Conservation (phyloP, 2,329 filamentous ascomycete species). For the Talaromyces sp. region DNA sequence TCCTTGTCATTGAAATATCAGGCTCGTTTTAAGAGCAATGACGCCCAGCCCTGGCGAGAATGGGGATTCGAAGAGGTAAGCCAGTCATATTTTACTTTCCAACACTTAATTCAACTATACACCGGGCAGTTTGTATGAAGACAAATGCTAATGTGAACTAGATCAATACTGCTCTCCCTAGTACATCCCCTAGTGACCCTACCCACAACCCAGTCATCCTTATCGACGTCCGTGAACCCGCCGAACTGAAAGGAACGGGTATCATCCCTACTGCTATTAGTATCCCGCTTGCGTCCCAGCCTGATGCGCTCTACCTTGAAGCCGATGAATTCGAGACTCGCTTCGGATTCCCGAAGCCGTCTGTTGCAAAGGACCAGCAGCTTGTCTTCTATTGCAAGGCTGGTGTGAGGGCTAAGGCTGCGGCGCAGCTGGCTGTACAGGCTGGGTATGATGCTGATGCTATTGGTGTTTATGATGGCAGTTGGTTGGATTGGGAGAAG, state of each 20-base stretch:
- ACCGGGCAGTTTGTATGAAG: not conserved
- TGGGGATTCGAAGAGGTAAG: conserved; percentile 43
- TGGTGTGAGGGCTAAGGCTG: conserved; percentile 77
- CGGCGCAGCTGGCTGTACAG: conserved; percentile 74
- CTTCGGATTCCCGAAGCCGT: conserved; percentile 75
- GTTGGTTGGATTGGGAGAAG: conserved; percentile 74
- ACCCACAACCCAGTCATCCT: conserved; percentile 38
- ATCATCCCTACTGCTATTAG: conserved; percentile 79
- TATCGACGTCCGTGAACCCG: conserved; percentile 53
- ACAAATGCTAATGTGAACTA: conserved; percentile 12
- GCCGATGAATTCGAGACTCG: conserved; percentile 79
- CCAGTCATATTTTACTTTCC: not conserved
- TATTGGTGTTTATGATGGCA: conserved; percentile 54
- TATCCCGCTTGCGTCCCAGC: conserved; percentile 74
- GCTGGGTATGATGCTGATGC: conserved; percentile 73
- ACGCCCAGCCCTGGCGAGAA: conserved; percentile 21
- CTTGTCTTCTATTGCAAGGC: conserved; percentile 93
- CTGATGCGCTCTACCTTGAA: conserved; percentile 77
- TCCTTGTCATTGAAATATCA: conserved; percentile 7
- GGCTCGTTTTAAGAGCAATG: conserved; percentile 26
- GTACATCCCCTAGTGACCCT: conserved; percentile 20
- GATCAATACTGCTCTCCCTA: conserved; percentile 41
- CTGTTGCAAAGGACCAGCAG: conserved; percentile 48
- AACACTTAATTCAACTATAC: not conserved
- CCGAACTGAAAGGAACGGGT: conserved; percentile 48